Evolutionary conservation across 306 rosid species (phyloP), one percentile per base, ranked within the genome.

Genomic region (Cucurbita argyrosperma): DNA sequence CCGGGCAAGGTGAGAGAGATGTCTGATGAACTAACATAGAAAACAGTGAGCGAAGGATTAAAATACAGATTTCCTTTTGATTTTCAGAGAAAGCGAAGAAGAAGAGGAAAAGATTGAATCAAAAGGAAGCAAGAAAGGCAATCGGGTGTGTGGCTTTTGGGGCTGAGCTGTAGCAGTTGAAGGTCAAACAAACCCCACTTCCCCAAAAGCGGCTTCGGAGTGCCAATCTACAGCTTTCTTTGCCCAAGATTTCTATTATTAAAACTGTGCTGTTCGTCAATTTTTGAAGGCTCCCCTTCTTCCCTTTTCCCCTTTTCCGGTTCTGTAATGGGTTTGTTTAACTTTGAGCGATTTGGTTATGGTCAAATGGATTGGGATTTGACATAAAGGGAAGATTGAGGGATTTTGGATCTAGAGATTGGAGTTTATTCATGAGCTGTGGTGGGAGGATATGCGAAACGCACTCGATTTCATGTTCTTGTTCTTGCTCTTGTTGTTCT

Each of bases 391-490:
- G 30, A 19, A 43, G 53, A 43, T 21, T 42, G 52, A 30, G 53
- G 52, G 63, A 40, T 5, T 58, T 74, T 30, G 67, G 77, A 74
- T 74, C 67, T 74, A 8, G 6, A 57, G 23, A 10, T 63, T 23
- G 42, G 54, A 13, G 52, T 59, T 74, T 40, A 45, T 59, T 74
- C 53, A 45, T 59, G 67, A 74, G 53, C 69, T 30, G 53, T 59
- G 45, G 57, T 15, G 69, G 53, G 69, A 15, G 77, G 65, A 46
- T 45, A 58, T 74, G 42, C 77, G 68, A 74, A 47, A 58, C 68
- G 42, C 19, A 8, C 7, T 58, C 42, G 49, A 47, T 46, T 58
- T 74, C 68, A 60, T 26, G 77, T 73, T 83, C 76, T 77, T 86
- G 73, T 71, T 83, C 16, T 80, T 79, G 12, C 53, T 10, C 7